Base-by-base conservation (phyloP, 2,329 filamentous ascomycete species). In the Rutstroemia sp. region DNA sequence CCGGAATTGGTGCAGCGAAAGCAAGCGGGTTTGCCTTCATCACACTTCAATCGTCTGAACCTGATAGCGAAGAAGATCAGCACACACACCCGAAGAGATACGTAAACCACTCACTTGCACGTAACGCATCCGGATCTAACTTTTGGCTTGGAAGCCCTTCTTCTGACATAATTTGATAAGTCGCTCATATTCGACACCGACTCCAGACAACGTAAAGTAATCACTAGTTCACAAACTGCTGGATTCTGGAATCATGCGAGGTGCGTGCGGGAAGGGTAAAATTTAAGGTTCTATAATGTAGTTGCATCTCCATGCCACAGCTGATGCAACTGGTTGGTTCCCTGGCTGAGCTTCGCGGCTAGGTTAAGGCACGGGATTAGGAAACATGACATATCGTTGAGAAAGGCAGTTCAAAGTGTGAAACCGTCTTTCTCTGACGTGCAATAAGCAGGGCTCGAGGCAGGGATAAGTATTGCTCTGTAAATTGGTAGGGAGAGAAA, bases 21-120 rank as follows among this genome's bases (percentile, higher is more conserved):
- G 38, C 65, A 67, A 23, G 58, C 59, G 10, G 65, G 65, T 36
- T 59, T 60, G 21, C 63, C 64, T 49, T 67, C 65, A n/a, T 62
- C 65, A 30, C 65, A 67, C 58, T 67, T 67, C 5, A 68, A 57
- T 58, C 65, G 62, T 47, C 67, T 56, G 38, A 68, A 66, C 54
- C 64, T 65, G 27, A 34, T 49, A 10, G 46, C 46, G 30, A 36
- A 12, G 39, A 44, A 16, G 23, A 23, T 44, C 10, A 12, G 16
- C 47, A 53, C 14, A 53, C 14, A 40, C 27, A 19, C n/a, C 2
- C 5, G 19, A 38, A 12, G 38, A n/a, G 14, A 25, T 34, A 7
- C 40, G 6, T 27, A 42, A n/a, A 21, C n/a, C 21, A 6, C 46
- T n/a, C 46, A 82, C 54, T 58, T 53, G 56, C 17, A 48, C 30